Percentiles rank a stretch among this genome's conserved stretches.
Conservation (phyloP, 1,139 yeast genomes). For the Spathaspora sp. region DNA sequence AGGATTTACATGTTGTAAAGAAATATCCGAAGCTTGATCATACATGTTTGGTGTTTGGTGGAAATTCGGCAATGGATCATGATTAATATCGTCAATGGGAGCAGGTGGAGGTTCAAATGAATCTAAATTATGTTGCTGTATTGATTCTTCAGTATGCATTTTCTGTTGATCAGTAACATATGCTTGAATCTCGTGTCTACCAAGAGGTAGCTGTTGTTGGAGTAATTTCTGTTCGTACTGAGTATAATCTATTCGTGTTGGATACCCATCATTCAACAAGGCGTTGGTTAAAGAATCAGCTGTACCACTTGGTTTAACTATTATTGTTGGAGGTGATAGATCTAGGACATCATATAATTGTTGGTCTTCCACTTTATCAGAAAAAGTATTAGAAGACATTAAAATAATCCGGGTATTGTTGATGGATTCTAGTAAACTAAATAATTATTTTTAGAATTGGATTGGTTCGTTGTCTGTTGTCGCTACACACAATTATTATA, state of each 20-base stretch:
- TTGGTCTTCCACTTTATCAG: constrained; percentile 24
- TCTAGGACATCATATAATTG: constrained; percentile 22
- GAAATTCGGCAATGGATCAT: constrained; percentile 6
- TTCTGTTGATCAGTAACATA: constrained; percentile 4
- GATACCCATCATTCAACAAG: not conserved
- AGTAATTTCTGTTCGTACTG: not conserved
- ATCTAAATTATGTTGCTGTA: not conserved
- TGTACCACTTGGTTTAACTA: constrained; percentile 1
- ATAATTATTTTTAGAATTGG: not conserved
- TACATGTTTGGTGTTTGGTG: constrained; percentile 2
- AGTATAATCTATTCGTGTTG: not conserved
- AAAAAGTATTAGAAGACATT: constrained; percentile 7
- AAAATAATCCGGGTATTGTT: not conserved
- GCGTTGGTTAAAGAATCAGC: not conserved
- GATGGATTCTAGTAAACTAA: not conserved
- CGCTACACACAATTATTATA: not conserved
- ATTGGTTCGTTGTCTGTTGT: not conserved
- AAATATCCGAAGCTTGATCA: constrained; percentile 10
- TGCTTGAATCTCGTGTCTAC: constrained; percentile 1
- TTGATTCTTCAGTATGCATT: constrained; percentile 4
- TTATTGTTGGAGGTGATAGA: constrained; percentile 17
- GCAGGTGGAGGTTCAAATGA: constrained; percentile 7
- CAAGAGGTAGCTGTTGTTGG: not conserved
- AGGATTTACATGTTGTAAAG: constrained; percentile 9
- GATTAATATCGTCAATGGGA: constrained; percentile 6